Conservation (phyloP, 116 monocot genomes). For the Zostera marina region DNA sequence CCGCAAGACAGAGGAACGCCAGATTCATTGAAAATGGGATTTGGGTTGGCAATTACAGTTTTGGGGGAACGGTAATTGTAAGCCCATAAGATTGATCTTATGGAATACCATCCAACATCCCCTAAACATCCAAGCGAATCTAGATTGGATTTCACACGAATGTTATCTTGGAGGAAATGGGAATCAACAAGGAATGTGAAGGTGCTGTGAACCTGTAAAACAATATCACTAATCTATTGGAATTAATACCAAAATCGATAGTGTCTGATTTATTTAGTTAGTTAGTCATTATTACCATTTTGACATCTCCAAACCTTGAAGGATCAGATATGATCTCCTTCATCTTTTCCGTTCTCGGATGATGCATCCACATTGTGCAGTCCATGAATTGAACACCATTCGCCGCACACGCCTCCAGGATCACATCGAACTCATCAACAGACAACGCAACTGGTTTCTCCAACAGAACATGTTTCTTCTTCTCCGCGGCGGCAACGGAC, state of each 20-base stretch:
- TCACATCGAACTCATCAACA: conserved; percentile 50
- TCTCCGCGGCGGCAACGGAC: conserved; percentile 55
- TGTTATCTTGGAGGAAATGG: conserved; percentile 56
- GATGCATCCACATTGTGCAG: conserved; percentile 88
- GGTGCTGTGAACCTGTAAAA: conserved; percentile 35
- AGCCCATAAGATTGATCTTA: conserved; percentile 58
- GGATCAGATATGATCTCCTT: conserved; percentile 44
- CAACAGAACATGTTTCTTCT: conserved; percentile 67
- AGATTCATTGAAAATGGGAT: conserved; percentile 22
- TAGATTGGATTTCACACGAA: conserved; percentile 70
- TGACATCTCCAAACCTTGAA: conserved; percentile 43
- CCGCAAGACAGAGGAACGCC: conserved; percentile 52
- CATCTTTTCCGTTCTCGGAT: conserved; percentile 72
- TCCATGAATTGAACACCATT: conserved; percentile 83
- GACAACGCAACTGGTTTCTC: conserved; percentile 78
- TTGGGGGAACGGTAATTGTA: conserved; percentile 43
- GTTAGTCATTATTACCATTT: conserved; percentile 43
- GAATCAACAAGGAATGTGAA: conserved; percentile 12
- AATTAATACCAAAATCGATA: no score
- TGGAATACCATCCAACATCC: conserved; percentile 73
- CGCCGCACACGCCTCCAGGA: conserved; percentile 42
- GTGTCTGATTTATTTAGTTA: no score
- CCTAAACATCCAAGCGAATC: conserved; percentile 69
- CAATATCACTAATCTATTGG: no score
- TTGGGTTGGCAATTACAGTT: conserved; percentile 26